A percentile compares a stretch with the other conserved stretches of the same genome.
These are phyloP conservation scores for Lactifluus pinguis DNA, from an alignment of 768 basidiomycete species.

Conservation along the genomic window DNA sequence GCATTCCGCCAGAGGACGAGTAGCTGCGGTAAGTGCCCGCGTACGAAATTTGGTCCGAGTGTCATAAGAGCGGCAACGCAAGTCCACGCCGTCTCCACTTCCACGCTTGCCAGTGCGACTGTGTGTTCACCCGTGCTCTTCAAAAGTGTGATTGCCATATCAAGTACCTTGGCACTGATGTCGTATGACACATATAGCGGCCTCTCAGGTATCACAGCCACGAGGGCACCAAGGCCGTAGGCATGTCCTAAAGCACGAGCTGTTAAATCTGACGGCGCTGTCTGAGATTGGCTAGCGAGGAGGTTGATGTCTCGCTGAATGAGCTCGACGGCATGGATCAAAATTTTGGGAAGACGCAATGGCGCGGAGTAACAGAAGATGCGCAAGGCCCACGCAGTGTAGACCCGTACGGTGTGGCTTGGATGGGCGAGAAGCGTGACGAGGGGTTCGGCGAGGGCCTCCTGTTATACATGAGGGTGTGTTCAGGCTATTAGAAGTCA, in stretches of 20 bases:
- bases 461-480: constrained; percentile 28
- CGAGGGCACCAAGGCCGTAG: constrained; percentile 80
- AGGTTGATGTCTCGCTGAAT: constrained; percentile 75
- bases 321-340: constrained; percentile 69
- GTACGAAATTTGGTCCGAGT: constrained; percentile 88
- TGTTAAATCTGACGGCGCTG: constrained; percentile 60
- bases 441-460: constrained; percentile 78
- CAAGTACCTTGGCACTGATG: constrained; percentile 80
- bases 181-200: constrained; percentile 95
- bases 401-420: constrained; percentile 77
- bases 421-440: constrained; percentile 81
- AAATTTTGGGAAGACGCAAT: constrained; percentile 68
- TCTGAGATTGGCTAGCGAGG: constrained; percentile 35
- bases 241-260: constrained; percentile 76
- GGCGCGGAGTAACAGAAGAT: constrained; percentile 90
- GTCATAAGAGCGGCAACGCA: constrained; percentile 85
- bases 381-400: constrained; percentile 78
- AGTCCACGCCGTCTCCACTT: constrained; percentile 93
- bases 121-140: constrained; percentile 91
- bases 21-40: constrained; percentile 86
- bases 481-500: not conserved
- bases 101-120: constrained; percentile 67
- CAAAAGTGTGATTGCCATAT: constrained; percentile 82
- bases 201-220: constrained; percentile 76
- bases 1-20: constrained; percentile 97